Evolutionary conservation across 139 green algal genomes (phyloP), one percentile per base, ranked within the genome.

Genomic region (Volvox africanus): DNA sequence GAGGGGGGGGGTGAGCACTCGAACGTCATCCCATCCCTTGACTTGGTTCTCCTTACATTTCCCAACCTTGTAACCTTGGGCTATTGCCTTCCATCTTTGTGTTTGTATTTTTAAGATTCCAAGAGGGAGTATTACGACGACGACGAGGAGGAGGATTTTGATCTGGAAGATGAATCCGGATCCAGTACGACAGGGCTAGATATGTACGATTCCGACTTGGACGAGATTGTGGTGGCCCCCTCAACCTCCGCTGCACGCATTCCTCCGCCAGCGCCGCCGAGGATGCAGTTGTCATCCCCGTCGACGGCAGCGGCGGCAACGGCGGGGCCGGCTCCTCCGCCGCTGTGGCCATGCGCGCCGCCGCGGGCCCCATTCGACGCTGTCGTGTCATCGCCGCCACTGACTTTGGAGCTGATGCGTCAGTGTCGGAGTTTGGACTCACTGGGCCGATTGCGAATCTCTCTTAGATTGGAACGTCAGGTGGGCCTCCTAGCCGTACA

Each of bases 381-480:
- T 1, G 75, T 55, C 32, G 32, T 36, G 5, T 35, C 76, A 1
- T 62, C 77, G 79, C 32, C 44, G 30, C 89, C 89, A 28, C 65
- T 81, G 80, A 79, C 32, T 16, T n/a, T n/a, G 24, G 67, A 65
- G 1, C 81, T 87, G 69, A 78, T 92, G 50, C 30, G 55, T 24
- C 28, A 61, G 28, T 26, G n/a, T 44, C 32, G 61, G 12, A 67
- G 65, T 26, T 28, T 87, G 76, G 76, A 92, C 35, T 36, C 28
- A 2, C 9, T 1, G 26, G 33, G 82, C 2, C 37, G 85, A 14
- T 30, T 92, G 86, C 86, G 87, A 0, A 84, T 92, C 77, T 90
- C 73, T 16, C 76, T 94, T 61, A 82, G 88, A 24, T 83, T 94
- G 82, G 92, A 94, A 82, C 90, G 88, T 2, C 92, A 94, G 82